phyloP scores from a whole-genome alignment of 495 filamentous ascomycete genomes.

The Platismatia glauca region DNA sequence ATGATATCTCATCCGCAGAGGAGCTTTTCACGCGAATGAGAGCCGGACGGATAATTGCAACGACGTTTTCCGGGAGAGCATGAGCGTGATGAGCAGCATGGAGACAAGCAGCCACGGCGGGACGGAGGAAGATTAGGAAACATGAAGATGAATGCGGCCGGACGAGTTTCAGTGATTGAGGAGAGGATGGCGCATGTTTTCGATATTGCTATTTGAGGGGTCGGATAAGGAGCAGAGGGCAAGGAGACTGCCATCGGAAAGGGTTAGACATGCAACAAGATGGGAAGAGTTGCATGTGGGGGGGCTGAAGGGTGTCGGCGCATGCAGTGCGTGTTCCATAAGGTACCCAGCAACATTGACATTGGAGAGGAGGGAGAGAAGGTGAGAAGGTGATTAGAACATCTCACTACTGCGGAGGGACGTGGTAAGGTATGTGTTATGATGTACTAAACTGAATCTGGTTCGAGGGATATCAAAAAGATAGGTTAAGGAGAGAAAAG shows the following conservation, averaged over 20 bases:
- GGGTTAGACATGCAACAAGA: neutral
- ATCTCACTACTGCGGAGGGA: too few relatives aligned
- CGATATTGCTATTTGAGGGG: neutral
- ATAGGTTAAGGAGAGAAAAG: too few relatives aligned
- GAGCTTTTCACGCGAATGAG: neutral
- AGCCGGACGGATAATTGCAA: neutral
- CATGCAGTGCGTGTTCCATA: too few relatives aligned
- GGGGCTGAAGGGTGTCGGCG: too few relatives aligned
- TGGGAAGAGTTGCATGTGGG: neutral
- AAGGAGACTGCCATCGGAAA: neutral
- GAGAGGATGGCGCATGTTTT: too few relatives aligned
- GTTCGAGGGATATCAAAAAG: too few relatives aligned
- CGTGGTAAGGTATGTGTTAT: too few relatives aligned
- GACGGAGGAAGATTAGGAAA: slow-evolving; percentile 14
- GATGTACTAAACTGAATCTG: too few relatives aligned
- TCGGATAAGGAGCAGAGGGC: neutral
- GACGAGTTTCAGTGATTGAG: too few relatives aligned
- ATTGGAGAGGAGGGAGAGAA: too few relatives aligned
- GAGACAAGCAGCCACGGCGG: neutral
- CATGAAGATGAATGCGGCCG: neutral
- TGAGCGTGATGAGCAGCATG: neutral
- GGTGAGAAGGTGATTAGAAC: too few relatives aligned
- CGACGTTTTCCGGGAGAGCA: neutral
- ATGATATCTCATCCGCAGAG: neutral
- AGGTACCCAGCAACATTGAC: too few relatives aligned